Evolutionary conservation across 495 filamentous ascomycete species (phyloP), one percentile per base, ranked within the genome.

Genomic region (Podospora bellae-mahoneyi): DNA sequence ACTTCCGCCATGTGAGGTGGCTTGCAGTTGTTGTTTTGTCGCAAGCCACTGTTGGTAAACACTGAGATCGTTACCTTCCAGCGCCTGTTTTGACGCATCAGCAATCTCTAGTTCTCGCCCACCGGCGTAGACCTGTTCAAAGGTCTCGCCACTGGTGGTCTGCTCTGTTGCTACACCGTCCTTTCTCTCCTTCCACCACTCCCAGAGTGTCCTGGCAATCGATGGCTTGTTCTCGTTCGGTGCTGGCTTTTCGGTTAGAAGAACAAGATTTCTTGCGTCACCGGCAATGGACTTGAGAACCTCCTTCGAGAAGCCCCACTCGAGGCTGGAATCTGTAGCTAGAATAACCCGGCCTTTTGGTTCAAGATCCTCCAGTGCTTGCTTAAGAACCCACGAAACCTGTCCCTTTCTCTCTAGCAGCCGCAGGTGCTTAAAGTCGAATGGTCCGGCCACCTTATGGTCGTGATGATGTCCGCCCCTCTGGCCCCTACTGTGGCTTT

Each of bases 251-350:
- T 98, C 92, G 0, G 95, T 96, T 28, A 99, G 82, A 64, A 98
- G 84, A 30, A 98, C 84, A 55, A 97, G 79, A 73, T 97, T 99
- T 39, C 87, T 85, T 2, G 87, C 80, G 69, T 96, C 91, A 61
- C 84, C 81, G 0, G 92, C 91, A 63, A 99, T 84, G 26, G 80
- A 80, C 57, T 84, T 84, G n/a, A 98, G 78, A 5, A 93, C 86
- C n/a, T 93, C 89, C 74, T 89, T 91, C 1, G 96, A 95, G 73
- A 97, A 97, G 0, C 95, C 95, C 95, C 96, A 99, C 65, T 95
- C 92, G 30, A 99, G 75, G 32, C 92, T 94, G 0, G 89, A 84
- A 76, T 97, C 93, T 61, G 92, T 97, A 6, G 95, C 94, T 70
- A 99, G 84, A 66, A 99, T 94, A 10, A 99, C 94, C 72, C 88